Percentiles rank a stretch among this genome's conserved stretches.
phyloP scores from a whole-genome alignment of 2,329 filamentous ascomycete genomes.

The Mollisia scopiformis region DNA sequence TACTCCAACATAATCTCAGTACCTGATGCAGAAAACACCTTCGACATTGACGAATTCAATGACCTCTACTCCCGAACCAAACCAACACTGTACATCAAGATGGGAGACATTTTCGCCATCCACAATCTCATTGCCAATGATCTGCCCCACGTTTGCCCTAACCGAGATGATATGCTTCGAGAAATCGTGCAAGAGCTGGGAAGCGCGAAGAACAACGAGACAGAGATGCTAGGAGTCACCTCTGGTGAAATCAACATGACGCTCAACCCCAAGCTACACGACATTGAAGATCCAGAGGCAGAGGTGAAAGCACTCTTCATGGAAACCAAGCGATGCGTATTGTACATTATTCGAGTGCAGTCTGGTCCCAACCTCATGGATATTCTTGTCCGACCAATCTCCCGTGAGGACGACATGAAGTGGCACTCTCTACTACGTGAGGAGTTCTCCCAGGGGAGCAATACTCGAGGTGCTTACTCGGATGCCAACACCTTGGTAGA shows the following conservation, averaged over 20 bases:
- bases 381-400: conserved; percentile 89
- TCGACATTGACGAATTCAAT: conserved; percentile 99
- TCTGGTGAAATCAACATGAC: conserved; percentile 86
- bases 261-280: conserved; percentile 85
- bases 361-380: conserved; percentile 91
- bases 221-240: conserved; percentile 84
- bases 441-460: conserved; percentile 72
- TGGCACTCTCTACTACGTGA: conserved; percentile 83
- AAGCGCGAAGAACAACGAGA: conserved; percentile 95
- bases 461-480: conserved; percentile 84
- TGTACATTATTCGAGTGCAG: conserved; percentile 98
- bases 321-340: conserved; percentile 94
- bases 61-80: conserved; percentile 96
- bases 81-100: conserved; percentile 98
- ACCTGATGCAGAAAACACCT: conserved; percentile 84
- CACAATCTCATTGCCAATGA: conserved; percentile 86
- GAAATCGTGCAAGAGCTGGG: conserved; percentile 94
- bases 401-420: conserved; percentile 82
- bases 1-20: conserved; percentile 80
- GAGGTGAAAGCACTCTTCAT: conserved; percentile 93
- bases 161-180: conserved; percentile 82
- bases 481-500: conserved; percentile 83
- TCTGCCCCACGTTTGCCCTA: conserved; percentile 75
- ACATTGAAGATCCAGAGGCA: conserved; percentile 89
- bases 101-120: conserved; percentile 95